A percentile compares a stretch with the other conserved stretches of the same genome.
Conservation (phyloP, 2,329 filamentous ascomycete species). For the Neonectria magnoliae region DNA sequence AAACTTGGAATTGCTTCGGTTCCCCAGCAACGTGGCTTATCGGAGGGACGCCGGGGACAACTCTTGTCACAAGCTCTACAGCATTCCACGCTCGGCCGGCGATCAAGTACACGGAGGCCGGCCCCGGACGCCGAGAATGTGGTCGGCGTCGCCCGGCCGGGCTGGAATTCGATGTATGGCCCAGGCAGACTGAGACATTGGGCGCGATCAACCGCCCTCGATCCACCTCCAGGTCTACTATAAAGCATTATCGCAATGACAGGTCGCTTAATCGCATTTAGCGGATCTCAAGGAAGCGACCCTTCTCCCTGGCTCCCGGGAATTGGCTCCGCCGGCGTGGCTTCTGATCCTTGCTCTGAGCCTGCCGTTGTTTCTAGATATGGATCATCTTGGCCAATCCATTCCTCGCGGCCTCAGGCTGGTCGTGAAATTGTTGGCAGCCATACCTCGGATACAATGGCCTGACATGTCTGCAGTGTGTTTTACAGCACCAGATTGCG, state of each 20-base stretch:
- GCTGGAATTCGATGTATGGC: constrained; percentile 38
- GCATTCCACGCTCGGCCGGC: constrained; percentile 37
- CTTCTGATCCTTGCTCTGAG: constrained; percentile 27
- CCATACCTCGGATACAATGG: constrained; percentile 22
- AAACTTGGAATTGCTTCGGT: constrained; percentile 30
- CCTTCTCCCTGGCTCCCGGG: constrained; percentile 35
- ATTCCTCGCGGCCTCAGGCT: constrained; percentile 32
- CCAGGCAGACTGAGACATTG: constrained; percentile 29
- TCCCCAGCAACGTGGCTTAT: constrained; percentile 33
- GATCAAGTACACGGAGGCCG: constrained; percentile 33
- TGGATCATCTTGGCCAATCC: constrained; percentile 31
- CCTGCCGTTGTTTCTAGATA: constrained; percentile 19
- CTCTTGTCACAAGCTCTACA: constrained; percentile 28
- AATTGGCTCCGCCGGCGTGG: constrained; percentile 31
- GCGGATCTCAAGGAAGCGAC: constrained; percentile 11
- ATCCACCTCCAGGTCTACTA: neutral
- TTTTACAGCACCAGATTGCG: constrained; percentile 32
- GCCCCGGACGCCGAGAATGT: constrained; percentile 39
- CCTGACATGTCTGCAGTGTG: constrained; percentile 13
- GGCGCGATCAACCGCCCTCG: constrained; percentile 18
- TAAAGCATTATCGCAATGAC: neutral
- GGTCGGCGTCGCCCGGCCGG: constrained; percentile 28
- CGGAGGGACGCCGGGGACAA: constrained; percentile 19
- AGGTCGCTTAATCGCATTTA: neutral
- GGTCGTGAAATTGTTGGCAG: constrained; percentile 20